Evolutionary conservation across 768 basidiomycete genomes (phyloP), one percentile per base, ranked within the genome.

Genomic region (Hemileccinum impolitum): DNA sequence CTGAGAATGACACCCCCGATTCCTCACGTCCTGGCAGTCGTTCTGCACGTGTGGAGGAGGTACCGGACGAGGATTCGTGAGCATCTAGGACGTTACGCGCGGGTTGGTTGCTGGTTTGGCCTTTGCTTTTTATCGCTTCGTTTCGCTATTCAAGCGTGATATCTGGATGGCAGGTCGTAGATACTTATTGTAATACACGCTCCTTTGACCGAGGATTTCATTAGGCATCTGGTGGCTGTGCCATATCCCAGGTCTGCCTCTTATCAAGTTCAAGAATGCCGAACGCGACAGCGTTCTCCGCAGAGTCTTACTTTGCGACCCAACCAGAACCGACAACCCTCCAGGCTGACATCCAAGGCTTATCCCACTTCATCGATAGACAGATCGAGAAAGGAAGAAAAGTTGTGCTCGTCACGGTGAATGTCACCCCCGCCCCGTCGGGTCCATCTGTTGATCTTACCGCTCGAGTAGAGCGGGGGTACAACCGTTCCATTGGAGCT

Each of bases 401-500:
- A 53, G 89, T 99, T 34, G 96, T 95, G 9, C 78, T 99, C 39
- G 91, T 99, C 41, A 99, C 96, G 54, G 94, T 97, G 65, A 69
- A 89, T 70, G 10, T 18, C 11, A 40, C 31, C 41, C 40, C 47
- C 18, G 25, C 38, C 10, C 47, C 39, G 31, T 50, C 43, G 25
- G 48, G 26, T 43, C 26, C 38, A 6, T 23, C 3, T 23, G 49
- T 31, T 50, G 32, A 61, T 51, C 56, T 59, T 31, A 55, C 44
- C 39, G 38, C 47, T 42, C 1, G 51, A 44, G 36, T 44, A 98
- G 96, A 97, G 94, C 66, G 96, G 95, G 47, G 95, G 96, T 51
- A 99, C 96, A 15, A 98, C 94, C 2, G 95, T 98, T 7, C 95
- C 95, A 3, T 73, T 99, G 51, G 96, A 99, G 75, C 89, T 94